These are phyloP conservation scores for Moringa oleifera DNA, from an alignment of 345 rosid species.

Conservation along the genomic window DNA sequence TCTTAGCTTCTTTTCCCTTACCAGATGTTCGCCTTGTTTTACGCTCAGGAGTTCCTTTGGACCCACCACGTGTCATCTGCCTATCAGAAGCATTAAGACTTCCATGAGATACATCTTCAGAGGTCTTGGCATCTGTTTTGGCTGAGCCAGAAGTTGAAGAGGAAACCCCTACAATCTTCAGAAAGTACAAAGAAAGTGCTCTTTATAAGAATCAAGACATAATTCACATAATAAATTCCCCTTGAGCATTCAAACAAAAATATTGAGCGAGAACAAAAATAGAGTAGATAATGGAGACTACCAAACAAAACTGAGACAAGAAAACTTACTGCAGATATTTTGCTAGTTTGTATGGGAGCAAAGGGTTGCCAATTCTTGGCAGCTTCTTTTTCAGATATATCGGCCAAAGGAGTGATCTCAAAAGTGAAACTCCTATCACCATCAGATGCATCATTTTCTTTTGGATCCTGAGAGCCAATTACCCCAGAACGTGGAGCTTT, in stretches of 20 bases:
- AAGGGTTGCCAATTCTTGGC: conserved; percentile 38
- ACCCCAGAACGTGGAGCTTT: conserved; percentile 22
- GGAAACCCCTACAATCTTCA: conserved; percentile 55
- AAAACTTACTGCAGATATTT: conserved; percentile 38
- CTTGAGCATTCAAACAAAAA: neutral
- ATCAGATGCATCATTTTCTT: conserved; percentile 35
- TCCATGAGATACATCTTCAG: conserved; percentile 28
- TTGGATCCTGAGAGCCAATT: conserved; percentile 29
- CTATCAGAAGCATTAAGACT: conserved; percentile 34
- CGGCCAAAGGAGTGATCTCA: conserved; percentile 33
- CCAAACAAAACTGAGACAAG: neutral
- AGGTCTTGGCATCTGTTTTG: conserved; percentile 37
- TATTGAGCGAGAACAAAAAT: neutral
- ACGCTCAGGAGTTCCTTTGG: conserved; percentile 60
- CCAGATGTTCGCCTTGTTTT: conserved; percentile 61
- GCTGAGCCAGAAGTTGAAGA: conserved; percentile 42
- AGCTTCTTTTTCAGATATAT: conserved; percentile 28
- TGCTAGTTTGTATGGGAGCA: conserved; percentile 27
- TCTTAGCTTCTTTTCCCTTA: conserved; percentile 53
- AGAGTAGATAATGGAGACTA: neutral
- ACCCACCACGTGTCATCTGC: conserved; percentile 23
- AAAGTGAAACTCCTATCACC: conserved; percentile 49
- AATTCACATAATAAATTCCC: neutral
- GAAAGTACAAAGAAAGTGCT: conserved; percentile 13
- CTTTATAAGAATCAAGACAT: neutral